Evolutionary conservation across 768 basidiomycete species (phyloP).

Genomic region (Kondoa subrosea): DNA sequence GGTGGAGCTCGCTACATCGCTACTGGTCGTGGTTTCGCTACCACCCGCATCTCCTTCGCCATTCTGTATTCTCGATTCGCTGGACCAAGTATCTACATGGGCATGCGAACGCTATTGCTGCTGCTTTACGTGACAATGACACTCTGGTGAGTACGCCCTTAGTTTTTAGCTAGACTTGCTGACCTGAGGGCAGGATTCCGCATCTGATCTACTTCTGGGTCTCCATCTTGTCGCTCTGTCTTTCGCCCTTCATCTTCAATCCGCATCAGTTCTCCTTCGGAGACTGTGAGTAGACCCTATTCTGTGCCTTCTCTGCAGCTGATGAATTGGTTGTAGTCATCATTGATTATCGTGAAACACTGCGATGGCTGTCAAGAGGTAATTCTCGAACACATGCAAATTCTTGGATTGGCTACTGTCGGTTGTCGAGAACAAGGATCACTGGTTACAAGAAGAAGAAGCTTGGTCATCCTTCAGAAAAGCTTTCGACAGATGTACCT

Average conservation of each 20-base stretch:
- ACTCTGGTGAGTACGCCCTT: conserved; percentile 41
- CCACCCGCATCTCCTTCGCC: conserved; percentile 80
- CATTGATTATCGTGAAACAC: conserved; percentile 89
- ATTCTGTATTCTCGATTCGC: conserved; percentile 96
- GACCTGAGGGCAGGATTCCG: conserved; percentile 37
- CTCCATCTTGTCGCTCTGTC: conserved; percentile 73
- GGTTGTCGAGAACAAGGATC: conserved; percentile 91
- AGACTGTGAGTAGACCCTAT: conserved; percentile 53
- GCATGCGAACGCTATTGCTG: conserved; percentile 80
- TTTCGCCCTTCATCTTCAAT: conserved; percentile 97
- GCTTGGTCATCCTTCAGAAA: conserved; percentile 91
- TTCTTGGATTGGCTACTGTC: conserved; percentile 98
- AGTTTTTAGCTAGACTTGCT: not conserved
- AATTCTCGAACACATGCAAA: conserved; percentile 94
- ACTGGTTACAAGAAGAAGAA: conserved; percentile 99
- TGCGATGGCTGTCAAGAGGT: conserved; percentile 97
- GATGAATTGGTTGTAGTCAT: conserved; percentile 33
- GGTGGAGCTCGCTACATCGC: conserved; percentile 98
- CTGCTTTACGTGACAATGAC: conserved; percentile 84
- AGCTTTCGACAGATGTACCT: conserved; percentile 84
- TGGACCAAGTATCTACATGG: conserved; percentile 93
- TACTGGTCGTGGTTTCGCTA: conserved; percentile 96
- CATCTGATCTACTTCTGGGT: conserved; percentile 97
- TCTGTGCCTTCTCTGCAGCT: not conserved
- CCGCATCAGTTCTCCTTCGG: conserved; percentile 98